These are phyloP conservation scores for Fusarium tricinctum DNA, from an alignment of 2,329 filamentous ascomycete species.

Conservation along the genomic window DNA sequence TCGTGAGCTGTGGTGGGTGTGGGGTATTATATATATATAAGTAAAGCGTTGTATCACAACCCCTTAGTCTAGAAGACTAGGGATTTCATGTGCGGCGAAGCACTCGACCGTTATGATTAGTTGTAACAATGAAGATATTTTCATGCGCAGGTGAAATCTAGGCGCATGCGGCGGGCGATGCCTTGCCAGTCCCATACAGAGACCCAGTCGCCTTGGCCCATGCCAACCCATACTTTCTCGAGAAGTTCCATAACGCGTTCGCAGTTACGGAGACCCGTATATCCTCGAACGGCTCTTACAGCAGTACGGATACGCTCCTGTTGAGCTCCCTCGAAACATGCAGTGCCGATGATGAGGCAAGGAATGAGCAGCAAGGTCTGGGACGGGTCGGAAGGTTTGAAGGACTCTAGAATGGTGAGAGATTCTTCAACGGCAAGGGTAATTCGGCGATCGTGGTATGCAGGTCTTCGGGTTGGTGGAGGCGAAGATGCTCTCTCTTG, in stretches of 20 bases:
- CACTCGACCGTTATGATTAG: constrained; percentile 20
- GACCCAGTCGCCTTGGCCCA: constrained; percentile 70
- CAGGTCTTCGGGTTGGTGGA: constrained; percentile 62
- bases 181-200: constrained; percentile 75
- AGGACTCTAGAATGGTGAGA: constrained; percentile 66
- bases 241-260: constrained; percentile 68
- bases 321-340: constrained; percentile 67
- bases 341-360: constrained; percentile 72
- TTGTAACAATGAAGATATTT: constrained; percentile 34
- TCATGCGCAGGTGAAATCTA: constrained; percentile 69
- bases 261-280: constrained; percentile 72
- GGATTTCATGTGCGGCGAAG: constrained; percentile 2
- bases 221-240: constrained; percentile 71
- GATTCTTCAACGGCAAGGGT: constrained; percentile 70
- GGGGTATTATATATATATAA: constrained; percentile 25
- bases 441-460: constrained; percentile 65
- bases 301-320: constrained; percentile 66
- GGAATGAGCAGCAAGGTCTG: constrained; percentile 73
- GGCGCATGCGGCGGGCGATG: constrained; percentile 65
- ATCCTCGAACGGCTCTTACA: constrained; percentile 66
- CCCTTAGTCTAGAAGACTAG: neutral
- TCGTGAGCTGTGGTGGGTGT: constrained; percentile 14
- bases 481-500: constrained; percentile 57
- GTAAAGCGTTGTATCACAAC: neutral
- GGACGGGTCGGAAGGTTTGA: constrained; percentile 69